A percentile compares a stretch with the other conserved stretches of the same genome.
Evolutionary conservation across 305 asterid species (phyloP).

Genomic region (Ilex paraguariensis): DNA sequence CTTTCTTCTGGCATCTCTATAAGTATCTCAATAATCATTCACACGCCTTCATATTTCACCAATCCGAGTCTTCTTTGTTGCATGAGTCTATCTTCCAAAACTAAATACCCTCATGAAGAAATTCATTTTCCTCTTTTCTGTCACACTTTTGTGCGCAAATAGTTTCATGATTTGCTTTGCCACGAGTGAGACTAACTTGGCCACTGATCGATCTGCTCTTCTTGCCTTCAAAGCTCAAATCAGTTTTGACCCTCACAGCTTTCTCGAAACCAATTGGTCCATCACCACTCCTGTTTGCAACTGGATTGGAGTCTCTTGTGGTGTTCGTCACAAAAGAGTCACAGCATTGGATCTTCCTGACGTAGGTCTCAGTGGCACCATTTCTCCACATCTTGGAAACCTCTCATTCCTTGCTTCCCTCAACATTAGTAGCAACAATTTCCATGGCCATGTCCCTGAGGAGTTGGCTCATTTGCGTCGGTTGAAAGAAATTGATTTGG

Average conservation of each 20-base stretch:
- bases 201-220: constrained; percentile 2
- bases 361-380: constrained; percentile 25
- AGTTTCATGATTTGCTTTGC: neutral
- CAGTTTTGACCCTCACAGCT: constrained; percentile 22
- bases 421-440: constrained; percentile 22
- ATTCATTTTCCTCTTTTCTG: too few relatives aligned
- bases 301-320: constrained; percentile 17
- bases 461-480: constrained; percentile 10
- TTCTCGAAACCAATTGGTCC: constrained; percentile 28
- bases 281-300: constrained; percentile 20
- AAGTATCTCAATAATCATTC: too few relatives aligned
- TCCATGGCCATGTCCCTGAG: constrained; percentile 24
- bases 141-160: too few relatives aligned
- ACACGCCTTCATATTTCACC: too few relatives aligned
- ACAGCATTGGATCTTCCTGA: constrained; percentile 17
- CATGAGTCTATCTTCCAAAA: too few relatives aligned
- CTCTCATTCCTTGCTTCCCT: constrained; percentile 30
- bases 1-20: too few relatives aligned
- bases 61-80: too few relatives aligned
- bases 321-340: constrained; percentile 16
- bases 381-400: constrained; percentile 36
- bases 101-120: too few relatives aligned
- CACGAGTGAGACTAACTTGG: constrained; percentile 16
- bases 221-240: constrained; percentile 25
- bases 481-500: constrained; percentile 11